Conservation (phyloP, 805 yeast species). For the Saccharomycopsis sp. region DNA sequence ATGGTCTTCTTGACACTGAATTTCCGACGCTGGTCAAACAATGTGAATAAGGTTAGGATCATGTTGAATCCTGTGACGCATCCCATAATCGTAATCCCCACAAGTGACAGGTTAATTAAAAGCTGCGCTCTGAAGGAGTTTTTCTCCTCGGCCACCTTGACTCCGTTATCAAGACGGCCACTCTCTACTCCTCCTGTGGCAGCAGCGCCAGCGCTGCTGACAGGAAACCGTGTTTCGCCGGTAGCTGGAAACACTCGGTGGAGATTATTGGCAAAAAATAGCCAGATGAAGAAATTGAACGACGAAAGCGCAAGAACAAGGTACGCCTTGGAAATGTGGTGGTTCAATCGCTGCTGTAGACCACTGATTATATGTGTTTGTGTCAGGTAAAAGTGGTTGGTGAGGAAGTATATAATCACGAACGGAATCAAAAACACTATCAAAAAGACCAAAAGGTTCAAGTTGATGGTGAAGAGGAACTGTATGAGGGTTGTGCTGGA, state of each 20-base stretch:
- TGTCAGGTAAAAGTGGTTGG: constrained; percentile 8
- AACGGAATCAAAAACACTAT: constrained; percentile 10
- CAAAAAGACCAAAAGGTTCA: constrained; percentile 2
- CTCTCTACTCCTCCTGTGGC: not conserved
- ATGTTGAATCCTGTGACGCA: constrained; percentile 18
- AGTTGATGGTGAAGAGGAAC: constrained; percentile 8
- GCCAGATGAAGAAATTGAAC: constrained; percentile 7
- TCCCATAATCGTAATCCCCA: constrained; percentile 18
- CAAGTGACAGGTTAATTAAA: constrained; percentile 6
- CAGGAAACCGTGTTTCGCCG: not conserved
- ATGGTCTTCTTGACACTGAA: not conserved
- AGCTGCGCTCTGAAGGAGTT: constrained; percentile 1
- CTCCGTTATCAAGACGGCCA: not conserved
- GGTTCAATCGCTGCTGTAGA: not conserved
- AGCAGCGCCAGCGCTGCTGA: not conserved
- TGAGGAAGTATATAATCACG: constrained; percentile 4
- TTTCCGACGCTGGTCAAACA: not conserved
- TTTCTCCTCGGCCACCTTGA: not conserved
- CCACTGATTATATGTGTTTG: not conserved
- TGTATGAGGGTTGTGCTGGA: constrained; percentile 2
- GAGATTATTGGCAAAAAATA: constrained; percentile 4
- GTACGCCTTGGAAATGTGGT: not conserved
- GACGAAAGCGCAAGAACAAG: not conserved
- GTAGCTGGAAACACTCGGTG: constrained; percentile 7
- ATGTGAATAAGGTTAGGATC: constrained; percentile 3